A percentile compares a stretch with the other conserved stretches of the same genome.
phyloP scores from a whole-genome alignment of 257 asterid genomes.

The Jacaranda mimosifolia region DNA sequence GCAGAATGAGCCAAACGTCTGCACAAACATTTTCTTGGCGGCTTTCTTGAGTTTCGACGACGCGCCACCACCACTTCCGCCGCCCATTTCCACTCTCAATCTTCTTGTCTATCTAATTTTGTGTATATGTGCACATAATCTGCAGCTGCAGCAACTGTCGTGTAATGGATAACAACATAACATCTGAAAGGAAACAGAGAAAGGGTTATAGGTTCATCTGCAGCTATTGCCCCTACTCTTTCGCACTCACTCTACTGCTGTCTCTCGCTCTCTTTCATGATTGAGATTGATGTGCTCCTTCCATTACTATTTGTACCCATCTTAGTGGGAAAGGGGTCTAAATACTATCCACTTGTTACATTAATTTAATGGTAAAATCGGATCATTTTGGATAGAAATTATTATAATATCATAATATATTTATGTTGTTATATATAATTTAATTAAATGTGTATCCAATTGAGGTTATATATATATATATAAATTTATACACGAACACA shows the following conservation, averaged over 20 bases:
- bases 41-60: slow-evolving; percentile 62
- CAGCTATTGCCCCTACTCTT: too few relatives aligned
- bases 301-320: slow-evolving; percentile 8
- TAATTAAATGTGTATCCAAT: too few relatives aligned
- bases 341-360: slow-evolving; percentile 3
- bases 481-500: too few relatives aligned
- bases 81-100: slow-evolving; percentile 41
- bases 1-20: slow-evolving; percentile 60
- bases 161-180: too few relatives aligned
- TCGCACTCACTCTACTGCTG: too few relatives aligned
- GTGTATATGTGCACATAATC: background rate
- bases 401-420: too few relatives aligned
- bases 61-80: slow-evolving; percentile 52
- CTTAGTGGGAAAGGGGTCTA: background rate
- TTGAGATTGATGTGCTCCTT: slow-evolving; percentile 29
- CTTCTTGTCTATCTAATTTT: background rate
- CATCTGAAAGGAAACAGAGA: too few relatives aligned
- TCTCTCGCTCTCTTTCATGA: slow-evolving; percentile 8
- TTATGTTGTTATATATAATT: too few relatives aligned
- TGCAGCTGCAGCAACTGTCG: background rate
- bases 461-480: too few relatives aligned
- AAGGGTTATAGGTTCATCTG: too few relatives aligned
- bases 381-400: too few relatives aligned
- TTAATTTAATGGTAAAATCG: background rate
- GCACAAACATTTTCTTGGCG: slow-evolving; percentile 56